Evolutionary conservation across 2,329 filamentous ascomycete species (phyloP).

Genomic region (Sporothrix pseudoabietina): DNA sequence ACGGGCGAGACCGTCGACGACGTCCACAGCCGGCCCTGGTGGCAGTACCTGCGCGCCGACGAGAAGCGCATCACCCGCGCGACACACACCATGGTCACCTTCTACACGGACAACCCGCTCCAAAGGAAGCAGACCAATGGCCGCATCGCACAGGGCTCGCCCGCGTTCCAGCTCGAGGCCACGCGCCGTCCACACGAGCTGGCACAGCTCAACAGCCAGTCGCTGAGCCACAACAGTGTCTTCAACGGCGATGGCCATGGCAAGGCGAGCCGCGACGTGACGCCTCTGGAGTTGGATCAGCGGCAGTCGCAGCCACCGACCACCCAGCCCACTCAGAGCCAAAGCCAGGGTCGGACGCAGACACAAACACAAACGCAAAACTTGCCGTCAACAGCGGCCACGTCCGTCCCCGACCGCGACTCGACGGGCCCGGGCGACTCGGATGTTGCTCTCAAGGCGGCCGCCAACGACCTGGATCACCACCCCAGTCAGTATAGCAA

Average conservation of each 20-base stretch:
- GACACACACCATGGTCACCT: constrained; percentile 73
- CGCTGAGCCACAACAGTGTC: constrained; percentile 50
- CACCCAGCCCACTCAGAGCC: background rate
- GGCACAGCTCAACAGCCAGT: constrained; percentile 54
- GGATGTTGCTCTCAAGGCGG: constrained; percentile 41
- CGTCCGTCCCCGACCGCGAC: background rate
- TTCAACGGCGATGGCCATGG: background rate
- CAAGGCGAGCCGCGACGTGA: constrained; percentile 32
- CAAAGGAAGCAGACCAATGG: constrained; percentile 47
- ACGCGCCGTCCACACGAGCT: constrained; percentile 53
- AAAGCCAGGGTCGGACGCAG: constrained; percentile 25
- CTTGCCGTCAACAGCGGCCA: background rate
- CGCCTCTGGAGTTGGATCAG: constrained; percentile 34
- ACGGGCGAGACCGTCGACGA: constrained; percentile 76
- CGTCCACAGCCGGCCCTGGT: constrained; percentile 78
- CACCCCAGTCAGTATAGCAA: background rate
- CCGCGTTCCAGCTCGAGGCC: constrained; percentile 58
- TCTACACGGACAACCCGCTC: constrained; percentile 66
- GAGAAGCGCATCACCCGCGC: constrained; percentile 70
- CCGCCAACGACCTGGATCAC: constrained; percentile 41
- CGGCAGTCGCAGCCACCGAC: background rate
- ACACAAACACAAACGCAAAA: constrained; percentile 11
- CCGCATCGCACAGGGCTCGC: constrained; percentile 46
- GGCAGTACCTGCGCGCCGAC: constrained; percentile 74
- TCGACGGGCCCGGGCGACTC: constrained; percentile 38